Evolutionary conservation across 345 rosid species (phyloP), one percentile per base, ranked within the genome.

Genomic region (Pistacia vera): DNA sequence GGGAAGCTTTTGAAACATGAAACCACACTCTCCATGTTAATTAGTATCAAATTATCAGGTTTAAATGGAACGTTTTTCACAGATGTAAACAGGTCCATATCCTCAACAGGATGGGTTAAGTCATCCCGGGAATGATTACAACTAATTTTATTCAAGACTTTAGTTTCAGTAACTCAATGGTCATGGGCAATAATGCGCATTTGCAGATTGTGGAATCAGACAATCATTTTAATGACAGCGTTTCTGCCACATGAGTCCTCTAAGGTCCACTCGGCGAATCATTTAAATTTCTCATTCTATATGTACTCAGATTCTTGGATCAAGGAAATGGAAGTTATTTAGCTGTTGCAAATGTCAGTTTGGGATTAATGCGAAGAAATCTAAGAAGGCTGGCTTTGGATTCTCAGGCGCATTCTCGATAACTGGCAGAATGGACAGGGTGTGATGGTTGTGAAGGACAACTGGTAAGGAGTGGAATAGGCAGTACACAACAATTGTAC

Each of bases 161-260:
- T 4, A 68, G 85, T 63, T 92, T 85, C 77, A 79, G 58, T 11
- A 95, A 91, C 81, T 69, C 22, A 4, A 90, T 92, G 93, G 78
- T 83, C 80, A 28, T 92, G 68, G 88, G 82, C 22, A 82, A 88
- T 57, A 82, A 83, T 14, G 93, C 85, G 55, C 73, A 81, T 75
- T 14, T 89, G 79, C 97, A 92, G 89, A 86, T 80, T 7, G 85
- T 92, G n/a, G 65, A 76, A 91, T 68, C 98, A 92, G 84, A 55
- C 55, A 1, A 95, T 90, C 79, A 66, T 73, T 85, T 81, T 66
- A 80, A 88, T 66, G 97, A 88, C 69, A 81, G 63, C n/a, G 73
- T 91, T 63, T 80, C 79, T 41, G 81, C 84, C n/a, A 79, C 22
- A 57, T 79, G 13, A n/a, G 11, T 62, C 79, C 46, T 84, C 84